Percentiles rank a stretch among this genome's conserved stretches.
Conservation (phyloP, 768 basidiomycete species). For the Amanita polypyramis region DNA sequence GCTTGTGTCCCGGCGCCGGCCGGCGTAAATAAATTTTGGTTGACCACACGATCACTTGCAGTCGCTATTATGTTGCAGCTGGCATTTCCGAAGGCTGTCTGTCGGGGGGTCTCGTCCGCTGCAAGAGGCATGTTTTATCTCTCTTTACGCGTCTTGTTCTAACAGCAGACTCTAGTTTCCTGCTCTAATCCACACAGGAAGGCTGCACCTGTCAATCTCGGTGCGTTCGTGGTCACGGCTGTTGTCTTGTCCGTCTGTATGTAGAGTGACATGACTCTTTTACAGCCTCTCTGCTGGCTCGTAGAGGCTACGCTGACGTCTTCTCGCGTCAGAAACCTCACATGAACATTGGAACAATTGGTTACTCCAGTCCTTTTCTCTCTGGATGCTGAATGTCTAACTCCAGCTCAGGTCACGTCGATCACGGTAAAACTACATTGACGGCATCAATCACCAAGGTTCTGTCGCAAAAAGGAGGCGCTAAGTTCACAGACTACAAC, state of each 20-base stretch:
- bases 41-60: not conserved
- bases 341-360: constrained; percentile 94
- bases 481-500: constrained; percentile 89
- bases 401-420: constrained; percentile 65
- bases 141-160: constrained; percentile 4
- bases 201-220: constrained; percentile 13
- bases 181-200: constrained; percentile 19
- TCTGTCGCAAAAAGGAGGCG: constrained; percentile 64
- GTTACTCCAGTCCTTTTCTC: constrained; percentile 26
- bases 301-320: constrained; percentile 70
- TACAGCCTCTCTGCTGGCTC: constrained; percentile 13
- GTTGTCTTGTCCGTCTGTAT: constrained; percentile 23
- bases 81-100: constrained; percentile 38
- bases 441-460: constrained; percentile 95
- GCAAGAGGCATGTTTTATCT: not conserved
- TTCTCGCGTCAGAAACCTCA: constrained; percentile 77
- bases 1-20: constrained; percentile 17
- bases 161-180: constrained; percentile 12
- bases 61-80: constrained; percentile 37
- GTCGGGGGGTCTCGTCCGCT: constrained; percentile 25
- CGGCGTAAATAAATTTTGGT: constrained; percentile 11
- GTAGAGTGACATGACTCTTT: not conserved
- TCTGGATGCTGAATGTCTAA: constrained; percentile 3
- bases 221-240: constrained; percentile 8
- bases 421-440: constrained; percentile 97